Conservation (phyloP, 352 stramenopile genomes). For the Phytophthora pistaciae region DNA sequence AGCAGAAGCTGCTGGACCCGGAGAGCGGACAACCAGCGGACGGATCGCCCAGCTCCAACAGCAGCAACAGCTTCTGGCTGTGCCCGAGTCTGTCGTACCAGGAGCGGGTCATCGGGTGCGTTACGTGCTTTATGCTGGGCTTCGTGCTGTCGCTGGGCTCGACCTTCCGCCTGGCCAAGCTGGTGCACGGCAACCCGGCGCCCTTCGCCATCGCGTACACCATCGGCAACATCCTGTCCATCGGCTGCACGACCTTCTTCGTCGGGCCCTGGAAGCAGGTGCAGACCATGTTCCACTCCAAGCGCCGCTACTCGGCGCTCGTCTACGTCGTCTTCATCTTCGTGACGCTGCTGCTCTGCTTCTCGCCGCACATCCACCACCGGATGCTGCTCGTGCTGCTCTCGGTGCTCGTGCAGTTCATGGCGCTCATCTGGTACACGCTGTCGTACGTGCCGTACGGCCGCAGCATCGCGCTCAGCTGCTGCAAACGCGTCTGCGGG, state of each 20-base stretch:
- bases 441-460: conserved; percentile 91
- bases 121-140: conserved; percentile 83
- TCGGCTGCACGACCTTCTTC: conserved; percentile 89
- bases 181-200: conserved; percentile 79
- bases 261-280: conserved; percentile 84
- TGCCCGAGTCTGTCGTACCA: conserved; percentile 87
- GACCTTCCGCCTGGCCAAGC: conserved; percentile 78
- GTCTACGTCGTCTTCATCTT: conserved; percentile 86
- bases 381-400: conserved; percentile 77
- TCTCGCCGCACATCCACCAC: conserved; percentile 71
- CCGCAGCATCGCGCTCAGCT: conserved; percentile 68
- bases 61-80: conserved; percentile 43
- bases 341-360: conserved; percentile 81
- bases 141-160: conserved; percentile 87
- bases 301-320: conserved; percentile 72
- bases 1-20: conserved; percentile 84
- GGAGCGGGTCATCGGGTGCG: conserved; percentile 83
- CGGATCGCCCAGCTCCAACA: conserved; percentile 31
- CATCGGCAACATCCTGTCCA: conserved; percentile 85
- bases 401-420: conserved; percentile 81
- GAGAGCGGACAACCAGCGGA: conserved; percentile 54
- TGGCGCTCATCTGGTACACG: conserved; percentile 88
- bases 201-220: conserved; percentile 90
- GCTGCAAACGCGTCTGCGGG: conserved; percentile 72
- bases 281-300: conserved; percentile 86